Evolutionary conservation across 2,329 filamentous ascomycete species (phyloP).

Genomic region (Coniochaeta pulveracea): DNA sequence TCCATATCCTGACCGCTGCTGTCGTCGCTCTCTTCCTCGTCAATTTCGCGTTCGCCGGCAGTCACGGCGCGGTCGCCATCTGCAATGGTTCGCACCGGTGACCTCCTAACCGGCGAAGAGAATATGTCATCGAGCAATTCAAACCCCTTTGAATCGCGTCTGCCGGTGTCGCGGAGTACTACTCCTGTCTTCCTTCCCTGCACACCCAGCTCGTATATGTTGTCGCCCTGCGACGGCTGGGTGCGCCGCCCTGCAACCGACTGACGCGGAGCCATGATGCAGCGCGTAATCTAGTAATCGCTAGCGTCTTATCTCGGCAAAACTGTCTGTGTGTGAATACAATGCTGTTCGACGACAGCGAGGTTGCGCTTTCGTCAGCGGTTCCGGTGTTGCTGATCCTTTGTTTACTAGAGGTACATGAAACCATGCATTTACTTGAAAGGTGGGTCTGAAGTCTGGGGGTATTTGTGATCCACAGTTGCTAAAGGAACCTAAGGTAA

Average conservation of each 20-base stretch:
- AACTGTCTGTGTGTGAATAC: too few relatives aligned
- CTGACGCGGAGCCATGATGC: too few relatives aligned
- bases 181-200: constrained; percentile 78
- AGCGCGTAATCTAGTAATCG: too few relatives aligned
- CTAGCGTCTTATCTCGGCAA: too few relatives aligned
- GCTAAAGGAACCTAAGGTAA: too few relatives aligned
- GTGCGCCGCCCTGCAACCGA: constrained; percentile 23
- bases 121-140: constrained; percentile 81
- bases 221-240: constrained; percentile 30
- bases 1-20: constrained; percentile 39
- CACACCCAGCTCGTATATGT: constrained; percentile 37
- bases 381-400: too few relatives aligned
- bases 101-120: constrained; percentile 63
- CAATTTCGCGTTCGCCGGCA: constrained; percentile 16
- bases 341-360: too few relatives aligned
- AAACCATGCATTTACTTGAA: too few relatives aligned
- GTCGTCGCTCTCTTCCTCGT: constrained; percentile 19
- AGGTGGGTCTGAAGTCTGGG: too few relatives aligned
- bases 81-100: constrained; percentile 12
- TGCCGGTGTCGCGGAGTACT: constrained; percentile 63
- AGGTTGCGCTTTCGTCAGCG: too few relatives aligned
- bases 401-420: too few relatives aligned
- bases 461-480: too few relatives aligned
- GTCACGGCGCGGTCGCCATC: constrained; percentile 20
- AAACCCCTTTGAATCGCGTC: constrained; percentile 85